Percentiles rank a stretch among this genome's conserved stretches.
Evolutionary conservation across 495 filamentous ascomycete species (phyloP).

Genomic region (Neurospora hispaniola): DNA sequence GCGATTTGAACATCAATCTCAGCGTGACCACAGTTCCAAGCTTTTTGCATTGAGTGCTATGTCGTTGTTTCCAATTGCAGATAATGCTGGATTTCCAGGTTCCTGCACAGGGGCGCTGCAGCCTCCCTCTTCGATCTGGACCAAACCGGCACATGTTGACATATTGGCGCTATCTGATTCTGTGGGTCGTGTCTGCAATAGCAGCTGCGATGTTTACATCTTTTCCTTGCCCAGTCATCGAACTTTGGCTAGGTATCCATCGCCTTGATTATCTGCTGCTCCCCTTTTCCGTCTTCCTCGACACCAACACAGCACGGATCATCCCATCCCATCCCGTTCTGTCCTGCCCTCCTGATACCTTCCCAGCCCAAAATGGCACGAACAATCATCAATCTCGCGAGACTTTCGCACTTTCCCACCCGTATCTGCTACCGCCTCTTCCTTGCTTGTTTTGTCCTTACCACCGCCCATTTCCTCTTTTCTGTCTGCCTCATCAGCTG

Average conservation of each 20-base stretch:
- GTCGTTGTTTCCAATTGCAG: neutral
- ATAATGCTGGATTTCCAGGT: neutral
- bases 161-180: neutral
- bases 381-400: neutral
- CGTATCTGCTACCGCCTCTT: conserved; percentile 11
- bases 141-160: neutral
- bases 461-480: conserved; percentile 1
- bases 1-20: neutral
- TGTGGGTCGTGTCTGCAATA: neutral
- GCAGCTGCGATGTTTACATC: neutral
- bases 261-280: neutral
- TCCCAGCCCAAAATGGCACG: neutral
- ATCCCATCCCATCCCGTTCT: neutral
- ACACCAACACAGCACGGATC: neutral
- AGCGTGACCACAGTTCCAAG: neutral
- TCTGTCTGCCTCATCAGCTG: neutral
- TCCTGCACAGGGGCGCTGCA: neutral
- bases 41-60: neutral
- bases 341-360: neutral
- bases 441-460: neutral
- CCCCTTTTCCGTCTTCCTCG: neutral
- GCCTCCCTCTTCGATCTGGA: neutral
- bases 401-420: conserved; percentile 4
- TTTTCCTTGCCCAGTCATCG: neutral
- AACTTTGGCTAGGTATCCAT: neutral